Evolutionary conservation across 2,329 filamentous ascomycete species (phyloP).

Genomic region (Neopestalotiopsis sp.): DNA sequence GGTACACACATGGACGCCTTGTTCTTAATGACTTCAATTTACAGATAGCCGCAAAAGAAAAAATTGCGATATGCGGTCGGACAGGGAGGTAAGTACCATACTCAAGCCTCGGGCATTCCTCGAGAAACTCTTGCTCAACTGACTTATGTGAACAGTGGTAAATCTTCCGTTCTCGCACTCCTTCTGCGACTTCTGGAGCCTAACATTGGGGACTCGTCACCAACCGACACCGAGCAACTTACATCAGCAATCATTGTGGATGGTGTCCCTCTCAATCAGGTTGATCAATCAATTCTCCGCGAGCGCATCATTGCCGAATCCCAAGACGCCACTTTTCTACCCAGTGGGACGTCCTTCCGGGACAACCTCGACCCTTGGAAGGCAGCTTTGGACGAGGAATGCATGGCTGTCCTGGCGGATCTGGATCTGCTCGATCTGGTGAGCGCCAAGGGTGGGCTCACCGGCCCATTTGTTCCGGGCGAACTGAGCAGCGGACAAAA

Average conservation of each 20-base stretch:
- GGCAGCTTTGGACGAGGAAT: conserved; percentile 37
- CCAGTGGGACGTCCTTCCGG: conserved; percentile 44
- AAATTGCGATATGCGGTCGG: conserved; percentile 24
- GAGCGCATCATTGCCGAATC: conserved; percentile 55
- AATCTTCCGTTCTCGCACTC: conserved; percentile 47
- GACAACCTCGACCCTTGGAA: conserved; percentile 48
- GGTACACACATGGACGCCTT: conserved; percentile 29
- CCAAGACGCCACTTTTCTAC: conserved; percentile 59
- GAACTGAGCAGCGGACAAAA: conserved; percentile 63
- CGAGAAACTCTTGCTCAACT: not conserved
- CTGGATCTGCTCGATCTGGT: conserved; percentile 41
- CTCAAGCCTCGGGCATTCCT: not conserved
- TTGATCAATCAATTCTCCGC: conserved; percentile 49
- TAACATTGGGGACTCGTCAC: conserved; percentile 11
- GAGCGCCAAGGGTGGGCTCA: conserved; percentile 38
- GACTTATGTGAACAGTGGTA: conserved; percentile 38
- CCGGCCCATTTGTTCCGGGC: conserved; percentile 47
- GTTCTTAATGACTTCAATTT: conserved; percentile 12
- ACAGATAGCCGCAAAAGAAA: conserved; percentile 17
- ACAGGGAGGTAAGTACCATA: conserved; percentile 21
- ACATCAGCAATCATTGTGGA: conserved; percentile 47
- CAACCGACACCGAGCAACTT: conserved; percentile 3
- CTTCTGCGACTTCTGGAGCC: conserved; percentile 48
- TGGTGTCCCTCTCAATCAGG: conserved; percentile 36
- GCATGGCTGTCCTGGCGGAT: conserved; percentile 38